These are phyloP conservation scores for Microthyrium microscopicum DNA, from an alignment of 2,329 filamentous ascomycete species.

Conservation along the genomic window DNA sequence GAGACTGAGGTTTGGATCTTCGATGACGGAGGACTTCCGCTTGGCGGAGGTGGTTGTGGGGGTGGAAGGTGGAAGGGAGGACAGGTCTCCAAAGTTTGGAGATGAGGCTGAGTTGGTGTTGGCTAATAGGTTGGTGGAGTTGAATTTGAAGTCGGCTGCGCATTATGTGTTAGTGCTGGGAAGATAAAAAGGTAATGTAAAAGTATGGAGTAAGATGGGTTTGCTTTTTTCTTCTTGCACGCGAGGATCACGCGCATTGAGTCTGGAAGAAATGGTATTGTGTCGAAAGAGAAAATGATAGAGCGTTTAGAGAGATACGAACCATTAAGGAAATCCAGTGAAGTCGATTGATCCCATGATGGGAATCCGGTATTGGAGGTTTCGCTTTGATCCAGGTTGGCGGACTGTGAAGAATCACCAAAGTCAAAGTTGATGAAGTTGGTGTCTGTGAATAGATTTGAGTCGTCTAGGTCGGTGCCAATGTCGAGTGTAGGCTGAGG, in stretches of 20 bases:
- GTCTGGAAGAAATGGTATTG: not conserved
- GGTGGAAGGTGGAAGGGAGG: constrained; percentile 13
- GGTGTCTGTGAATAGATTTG: constrained; percentile 39
- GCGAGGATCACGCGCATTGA: not conserved
- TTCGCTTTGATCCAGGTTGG: not conserved
- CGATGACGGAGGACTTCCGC: constrained; percentile 26
- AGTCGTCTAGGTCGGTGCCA: constrained; percentile 27
- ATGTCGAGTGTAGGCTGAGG: constrained; percentile 42
- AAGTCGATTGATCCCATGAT: no score
- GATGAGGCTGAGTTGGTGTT: constrained; percentile 4
- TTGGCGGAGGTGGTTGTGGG: constrained; percentile 20
- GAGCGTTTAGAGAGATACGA: no score
- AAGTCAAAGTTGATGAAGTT: constrained; percentile 53
- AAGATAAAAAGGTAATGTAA: constrained; percentile 1
- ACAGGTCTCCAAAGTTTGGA: constrained; percentile 11
- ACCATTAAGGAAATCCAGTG: no score
- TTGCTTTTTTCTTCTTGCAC: not conserved
- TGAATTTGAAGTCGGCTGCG: constrained; percentile 27
- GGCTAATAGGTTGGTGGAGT: constrained; percentile 1
- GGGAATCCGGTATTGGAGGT: no score
- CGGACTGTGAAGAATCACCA: constrained; percentile 3
- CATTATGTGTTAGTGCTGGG: constrained; percentile 21
- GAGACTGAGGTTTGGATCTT: constrained; percentile 17
- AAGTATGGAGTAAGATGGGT: not conserved
- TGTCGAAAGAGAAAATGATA: not conserved